phyloP scores from a whole-genome alignment of 352 stramenopile genomes.

The Aphanomyces stellatus region DNA sequence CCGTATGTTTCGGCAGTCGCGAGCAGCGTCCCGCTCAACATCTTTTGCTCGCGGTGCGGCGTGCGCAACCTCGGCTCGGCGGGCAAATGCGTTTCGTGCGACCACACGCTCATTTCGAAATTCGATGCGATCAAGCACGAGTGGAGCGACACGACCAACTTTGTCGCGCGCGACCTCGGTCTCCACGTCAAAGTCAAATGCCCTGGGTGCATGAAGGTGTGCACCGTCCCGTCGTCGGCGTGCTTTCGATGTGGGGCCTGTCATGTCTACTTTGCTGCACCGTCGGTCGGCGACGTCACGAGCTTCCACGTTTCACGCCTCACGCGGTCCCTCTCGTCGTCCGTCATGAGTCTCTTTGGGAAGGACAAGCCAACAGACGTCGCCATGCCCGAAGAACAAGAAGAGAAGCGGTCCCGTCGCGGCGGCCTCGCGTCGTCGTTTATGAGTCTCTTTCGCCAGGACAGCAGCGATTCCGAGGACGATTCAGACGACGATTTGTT shows the following conservation, averaged over 20 bases:
- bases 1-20: conserved; percentile 58
- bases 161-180: conserved; percentile 68
- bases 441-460: not conserved
- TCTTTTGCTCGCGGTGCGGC: conserved; percentile 66
- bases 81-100: conserved; percentile 57
- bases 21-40: conserved; percentile 54
- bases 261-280: conserved; percentile 77
- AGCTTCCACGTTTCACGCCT: conserved; percentile 79
- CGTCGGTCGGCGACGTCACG: conserved; percentile 63
- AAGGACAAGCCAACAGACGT: conserved; percentile 26
- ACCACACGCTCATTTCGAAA: conserved; percentile 62
- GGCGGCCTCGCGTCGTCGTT: conserved; percentile 20
- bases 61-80: conserved; percentile 66
- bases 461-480: not conserved
- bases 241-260: conserved; percentile 70
- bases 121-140: conserved; percentile 67
- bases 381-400: conserved; percentile 25
- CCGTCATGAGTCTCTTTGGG: conserved; percentile 62
- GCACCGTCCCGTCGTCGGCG: conserved; percentile 62
- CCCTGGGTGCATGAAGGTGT: conserved; percentile 61
- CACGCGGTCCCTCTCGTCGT: conserved; percentile 66
- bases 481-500: not conserved
- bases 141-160: conserved; percentile 69
- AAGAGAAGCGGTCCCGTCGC: conserved; percentile 22
- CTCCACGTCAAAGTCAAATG: conserved; percentile 81